A percentile compares a stretch with the other conserved stretches of the same genome.
These are phyloP conservation scores for Scheffersomyces coipomensis DNA, from an alignment of 805 yeast genomes.

Conservation along the genomic window DNA sequence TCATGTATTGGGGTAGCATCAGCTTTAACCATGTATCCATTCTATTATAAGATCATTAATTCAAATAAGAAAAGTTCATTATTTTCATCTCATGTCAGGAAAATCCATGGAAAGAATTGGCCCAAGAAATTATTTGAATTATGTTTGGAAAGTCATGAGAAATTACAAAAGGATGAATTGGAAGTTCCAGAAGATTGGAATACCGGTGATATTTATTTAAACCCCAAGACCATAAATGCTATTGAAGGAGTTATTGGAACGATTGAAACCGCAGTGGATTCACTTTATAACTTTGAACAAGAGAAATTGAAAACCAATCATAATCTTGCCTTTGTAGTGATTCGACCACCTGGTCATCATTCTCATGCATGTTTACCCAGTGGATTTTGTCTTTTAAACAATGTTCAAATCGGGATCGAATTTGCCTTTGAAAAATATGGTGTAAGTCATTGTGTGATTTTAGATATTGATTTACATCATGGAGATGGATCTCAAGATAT, in stretches of 20 bases:
- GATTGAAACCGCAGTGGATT: constrained; percentile 67
- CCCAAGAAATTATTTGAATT: constrained; percentile 55
- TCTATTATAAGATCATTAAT: constrained; percentile 49
- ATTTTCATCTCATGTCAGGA: constrained; percentile 57
- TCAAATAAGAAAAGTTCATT: constrained; percentile 49
- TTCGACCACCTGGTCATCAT: constrained; percentile 87
- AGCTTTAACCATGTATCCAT: constrained; percentile 68
- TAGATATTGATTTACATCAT: constrained; percentile 84
- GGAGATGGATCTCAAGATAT: constrained; percentile 90
- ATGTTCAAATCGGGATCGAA: constrained; percentile 78
- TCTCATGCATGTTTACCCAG: constrained; percentile 81
- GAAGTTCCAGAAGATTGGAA: constrained; percentile 86
- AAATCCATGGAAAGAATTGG: constrained; percentile 77
- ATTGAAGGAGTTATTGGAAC: constrained; percentile 78
- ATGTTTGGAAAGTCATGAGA: constrained; percentile 57
- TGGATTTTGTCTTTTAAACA: constrained; percentile 80
- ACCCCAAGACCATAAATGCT: constrained; percentile 65
- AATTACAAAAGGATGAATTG: constrained; percentile 50
- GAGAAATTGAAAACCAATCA: constrained; percentile 13
- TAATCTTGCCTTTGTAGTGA: constrained; percentile 58
- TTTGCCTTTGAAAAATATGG: constrained; percentile 63
- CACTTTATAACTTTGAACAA: constrained; percentile 18
- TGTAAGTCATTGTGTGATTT: constrained; percentile 76
- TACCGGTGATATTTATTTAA: constrained; percentile 75
- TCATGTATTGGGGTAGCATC: constrained; percentile 76